Evolutionary conservation across 1,284 basidiomycete species (phyloP), one percentile per base, ranked within the genome.

Genomic region (Caloboletus inedulis): DNA sequence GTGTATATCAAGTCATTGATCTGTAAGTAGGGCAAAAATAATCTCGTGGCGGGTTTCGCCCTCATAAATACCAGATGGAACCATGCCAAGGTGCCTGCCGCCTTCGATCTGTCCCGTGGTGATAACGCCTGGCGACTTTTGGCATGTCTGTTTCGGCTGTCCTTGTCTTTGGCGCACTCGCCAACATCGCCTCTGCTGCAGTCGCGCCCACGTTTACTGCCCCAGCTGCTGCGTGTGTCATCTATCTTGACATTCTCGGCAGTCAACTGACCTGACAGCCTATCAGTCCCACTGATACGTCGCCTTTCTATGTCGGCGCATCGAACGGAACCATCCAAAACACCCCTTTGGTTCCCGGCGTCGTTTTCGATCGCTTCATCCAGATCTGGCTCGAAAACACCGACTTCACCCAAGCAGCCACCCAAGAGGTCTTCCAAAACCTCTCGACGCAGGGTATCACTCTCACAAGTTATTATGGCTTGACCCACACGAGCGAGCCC

Each of bases 401-500:
- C 25, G 74, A 85, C 58, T 84, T 65, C 58, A 33, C 36, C 18
- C 37, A 30, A 47, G 66, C 73, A 3, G 62, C 64, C 0, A 61
- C 69, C 10, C 66, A 70, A 27, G 43, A 69, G 4, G 69, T 68
- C 14, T 84, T 87, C 67, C 66, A 72, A 49, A 65, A 69, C 45
- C 71, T 87, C 33, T 75, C 79, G 12, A 64, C 72, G 47, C 69
- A 82, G 59, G 83, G 83, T 14, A 70, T 87, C 51, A 62, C 75
- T 4, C 70, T 87, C 33, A 72, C 71, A 29, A 69, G 75, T 37
- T 85, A 77, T 67, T 80, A 80, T 58, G 80, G 71, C 0, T 57
- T 86, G 30, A 85, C 85, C 1, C 84, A 87, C 60, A 74, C 82
- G 14, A 83, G 81, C 1, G 77, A 87, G 64, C 84, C 85, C 18